Evolutionary conservation across 2,329 filamentous ascomycete species (phyloP).

Genomic region (Colletotrichum lini): DNA sequence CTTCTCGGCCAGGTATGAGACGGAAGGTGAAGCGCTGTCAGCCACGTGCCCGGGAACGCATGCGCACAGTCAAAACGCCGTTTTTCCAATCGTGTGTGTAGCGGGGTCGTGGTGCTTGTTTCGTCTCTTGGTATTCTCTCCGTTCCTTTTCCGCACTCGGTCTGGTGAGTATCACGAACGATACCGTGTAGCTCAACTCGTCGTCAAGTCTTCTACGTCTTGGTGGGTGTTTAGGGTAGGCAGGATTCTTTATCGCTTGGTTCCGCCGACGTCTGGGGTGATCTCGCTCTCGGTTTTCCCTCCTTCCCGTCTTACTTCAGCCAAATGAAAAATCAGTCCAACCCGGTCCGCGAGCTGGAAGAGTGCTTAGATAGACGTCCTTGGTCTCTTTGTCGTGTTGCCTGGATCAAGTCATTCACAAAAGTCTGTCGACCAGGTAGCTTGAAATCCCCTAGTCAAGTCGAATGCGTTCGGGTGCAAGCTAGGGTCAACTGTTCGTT

Average conservation of each 20-base stretch:
- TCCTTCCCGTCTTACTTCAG: conserved; percentile 3
- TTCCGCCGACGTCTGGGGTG: conserved; percentile 3
- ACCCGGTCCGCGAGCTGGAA: neutral
- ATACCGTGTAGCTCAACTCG: neutral
- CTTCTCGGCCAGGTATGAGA: neutral
- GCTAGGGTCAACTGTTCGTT: conserved; percentile 23
- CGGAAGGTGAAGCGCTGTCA: conserved; percentile 18
- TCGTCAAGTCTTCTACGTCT: conserved; percentile 10
- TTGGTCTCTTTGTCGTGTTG: neutral
- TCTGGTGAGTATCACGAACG: neutral
- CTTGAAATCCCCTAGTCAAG: neutral
- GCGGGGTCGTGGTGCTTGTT: neutral
- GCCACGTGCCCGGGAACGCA: conserved; percentile 23
- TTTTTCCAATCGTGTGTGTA: neutral
- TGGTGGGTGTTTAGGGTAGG: neutral
- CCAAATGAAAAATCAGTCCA: neutral
- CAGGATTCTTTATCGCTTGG: neutral
- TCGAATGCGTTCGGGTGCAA: neutral
- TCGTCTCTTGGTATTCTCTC: neutral
- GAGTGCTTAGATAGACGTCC: neutral
- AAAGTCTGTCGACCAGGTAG: no score
- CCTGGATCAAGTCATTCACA: neutral
- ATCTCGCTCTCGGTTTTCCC: neutral
- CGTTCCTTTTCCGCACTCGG: neutral
- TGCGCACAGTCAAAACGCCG: conserved; percentile 12